Base-by-base conservation (phyloP, 768 basidiomycete genomes). In the Vararia minispora region DNA sequence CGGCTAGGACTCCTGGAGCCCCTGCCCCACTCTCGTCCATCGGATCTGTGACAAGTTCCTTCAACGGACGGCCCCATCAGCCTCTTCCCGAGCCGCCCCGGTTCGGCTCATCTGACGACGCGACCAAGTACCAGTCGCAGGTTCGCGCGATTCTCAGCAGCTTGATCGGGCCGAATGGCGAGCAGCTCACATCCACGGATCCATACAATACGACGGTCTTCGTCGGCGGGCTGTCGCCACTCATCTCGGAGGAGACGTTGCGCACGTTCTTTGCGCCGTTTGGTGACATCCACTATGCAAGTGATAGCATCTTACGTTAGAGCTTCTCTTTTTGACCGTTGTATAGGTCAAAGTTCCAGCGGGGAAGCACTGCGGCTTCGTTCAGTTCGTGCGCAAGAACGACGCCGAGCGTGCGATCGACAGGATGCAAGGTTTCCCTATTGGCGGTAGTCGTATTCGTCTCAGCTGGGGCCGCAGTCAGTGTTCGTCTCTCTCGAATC, bases 201-300 rank as follows among this genome's bases (percentile, higher is more conserved):
- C 89, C 89, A 10, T 88, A 89, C 53, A 92, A 92, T 52, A 90
- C 88, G 12, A 94, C 89, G 2, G 89, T 87, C 4, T 94, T 94
- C 45, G 89, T 94, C 17, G 89, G 90, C 14, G 89, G 89, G 0
- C 54, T 91, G 37, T 85, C 83, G 12, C 84, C 84, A 14, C 59
- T 88, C 41, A 89, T 94, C 30, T 78, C 80, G 26, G 90, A 91
- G 60, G 89, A 91, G 29, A 90, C 87, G 3, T 58, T 94, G 52
- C 67, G 85, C 55, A 85, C 84, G 3, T 88, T 89, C 59, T 90
- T 90, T 57, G 70, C 73, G 11, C 85, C 86, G 13, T 90, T 88
- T 51, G 87, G 87, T 29, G 84, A 85, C 43, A 89, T 89, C 37
- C 84, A 88, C 56, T 89, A 90, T 54, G 87, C 86, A 57, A 42